phyloP scores from a whole-genome alignment of 306 rosid species.

The Cicer yamashitae region DNA sequence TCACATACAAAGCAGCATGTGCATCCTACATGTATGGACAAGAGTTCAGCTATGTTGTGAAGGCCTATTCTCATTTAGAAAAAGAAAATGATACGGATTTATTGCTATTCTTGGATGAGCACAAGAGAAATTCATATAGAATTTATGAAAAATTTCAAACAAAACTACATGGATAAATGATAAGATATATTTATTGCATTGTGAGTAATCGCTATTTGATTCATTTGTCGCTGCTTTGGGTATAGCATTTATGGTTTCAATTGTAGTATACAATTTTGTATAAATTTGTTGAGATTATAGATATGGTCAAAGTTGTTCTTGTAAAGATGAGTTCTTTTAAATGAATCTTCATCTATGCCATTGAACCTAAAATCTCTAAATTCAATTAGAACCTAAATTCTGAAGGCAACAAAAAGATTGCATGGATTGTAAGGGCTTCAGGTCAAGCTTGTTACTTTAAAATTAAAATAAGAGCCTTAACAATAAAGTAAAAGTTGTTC shows the following conservation, averaged over 20 bases:
- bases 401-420: too few relatives aligned
- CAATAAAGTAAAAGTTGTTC: too few relatives aligned
- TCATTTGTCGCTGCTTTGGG: not conserved
- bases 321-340: too few relatives aligned
- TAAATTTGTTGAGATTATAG: not conserved
- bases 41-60: constrained; percentile 55
- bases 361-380: too few relatives aligned
- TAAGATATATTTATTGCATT: not conserved
- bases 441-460: too few relatives aligned
- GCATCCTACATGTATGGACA: constrained; percentile 72
- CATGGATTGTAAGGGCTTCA: too few relatives aligned
- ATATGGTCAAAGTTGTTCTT: not conserved
- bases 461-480: too few relatives aligned
- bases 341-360: too few relatives aligned
- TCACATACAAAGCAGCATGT: constrained; percentile 80
- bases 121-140: constrained; percentile 52
- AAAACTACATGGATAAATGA: not conserved
- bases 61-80: constrained; percentile 54
- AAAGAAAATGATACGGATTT: constrained; percentile 53
- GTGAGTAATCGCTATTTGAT: constrained; percentile 9
- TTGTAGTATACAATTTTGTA: not conserved
- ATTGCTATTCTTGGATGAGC: constrained; percentile 55
- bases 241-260: not conserved
- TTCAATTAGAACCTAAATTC: too few relatives aligned
- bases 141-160: constrained; percentile 41